Evolutionary conservation across 1,284 basidiomycete genomes (phyloP).

Genomic region (Sporisorium iseilematis-ciliati): DNA sequence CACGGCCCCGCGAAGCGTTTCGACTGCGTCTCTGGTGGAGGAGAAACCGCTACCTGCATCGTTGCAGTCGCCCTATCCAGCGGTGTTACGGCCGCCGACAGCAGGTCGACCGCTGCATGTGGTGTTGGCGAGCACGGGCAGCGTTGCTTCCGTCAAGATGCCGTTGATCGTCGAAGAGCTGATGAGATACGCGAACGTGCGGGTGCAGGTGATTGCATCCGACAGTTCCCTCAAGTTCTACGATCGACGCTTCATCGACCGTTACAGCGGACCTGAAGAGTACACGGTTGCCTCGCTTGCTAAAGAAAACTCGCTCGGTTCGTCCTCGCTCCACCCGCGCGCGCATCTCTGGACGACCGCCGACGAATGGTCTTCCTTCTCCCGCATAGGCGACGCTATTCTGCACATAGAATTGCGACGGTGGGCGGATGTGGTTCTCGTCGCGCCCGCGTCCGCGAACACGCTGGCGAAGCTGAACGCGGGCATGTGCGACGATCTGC

Average conservation of each 20-base stretch:
- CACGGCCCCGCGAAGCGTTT: background rate
- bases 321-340: constrained; percentile 20
- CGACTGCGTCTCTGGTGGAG: constrained; percentile 5
- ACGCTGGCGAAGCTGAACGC: constrained; percentile 91
- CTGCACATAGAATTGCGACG: constrained; percentile 91
- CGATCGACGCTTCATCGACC: constrained; percentile 71
- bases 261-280: constrained; percentile 66
- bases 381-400: constrained; percentile 87
- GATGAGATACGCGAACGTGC: constrained; percentile 77
- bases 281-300: constrained; percentile 45
- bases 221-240: constrained; percentile 84
- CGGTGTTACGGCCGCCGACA: constrained; percentile 50
- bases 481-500: constrained; percentile 90
- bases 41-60: constrained; percentile 46
- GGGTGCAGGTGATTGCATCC: constrained; percentile 87
- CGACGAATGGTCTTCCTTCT: constrained; percentile 86
- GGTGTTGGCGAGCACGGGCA: constrained; percentile 87
- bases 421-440: constrained; percentile 94
- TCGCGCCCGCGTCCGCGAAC: constrained; percentile 95
- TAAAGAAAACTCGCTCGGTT: constrained; percentile 34
- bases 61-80: constrained; percentile 56
- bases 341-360: constrained; percentile 85
- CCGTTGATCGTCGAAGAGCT: constrained; percentile 87
- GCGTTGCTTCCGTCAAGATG: constrained; percentile 92
- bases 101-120: constrained; percentile 73